A percentile compares a stretch with the other conserved stretches of the same genome.
phyloP scores from a whole-genome alignment of 306 rosid genomes.

The Corylus americana region DNA sequence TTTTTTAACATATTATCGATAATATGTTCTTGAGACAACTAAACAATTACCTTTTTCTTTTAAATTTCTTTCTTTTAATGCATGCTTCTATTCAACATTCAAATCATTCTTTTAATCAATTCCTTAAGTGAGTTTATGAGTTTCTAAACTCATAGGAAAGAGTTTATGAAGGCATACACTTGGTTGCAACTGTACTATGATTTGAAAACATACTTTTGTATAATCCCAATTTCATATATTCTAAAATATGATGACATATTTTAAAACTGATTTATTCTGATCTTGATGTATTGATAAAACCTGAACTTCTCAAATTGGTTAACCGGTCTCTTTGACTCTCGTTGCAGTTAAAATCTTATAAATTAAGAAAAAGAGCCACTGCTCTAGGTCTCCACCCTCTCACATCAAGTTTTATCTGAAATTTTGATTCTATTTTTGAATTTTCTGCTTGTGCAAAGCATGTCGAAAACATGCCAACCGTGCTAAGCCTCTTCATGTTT shows the following conservation, averaged over 20 bases:
- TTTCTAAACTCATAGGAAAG: background rate
- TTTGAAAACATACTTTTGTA: background rate
- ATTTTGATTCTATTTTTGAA: background rate
- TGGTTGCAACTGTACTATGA: background rate
- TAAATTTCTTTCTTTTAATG: background rate
- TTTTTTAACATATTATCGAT: background rate
- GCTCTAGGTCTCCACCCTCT: background rate
- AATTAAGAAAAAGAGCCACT: background rate
- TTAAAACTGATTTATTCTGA: background rate
- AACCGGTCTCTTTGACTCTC: background rate
- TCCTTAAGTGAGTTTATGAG: background rate
- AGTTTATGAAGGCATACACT: background rate
- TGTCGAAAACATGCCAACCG: background rate
- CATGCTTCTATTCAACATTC: background rate
- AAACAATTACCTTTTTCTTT: background rate
- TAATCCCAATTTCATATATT: background rate
- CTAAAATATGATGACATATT: background rate
- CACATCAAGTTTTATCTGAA: background rate
- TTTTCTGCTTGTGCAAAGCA: background rate
- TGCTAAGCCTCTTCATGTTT: background rate
- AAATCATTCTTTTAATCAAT: background rate
- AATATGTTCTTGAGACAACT: background rate
- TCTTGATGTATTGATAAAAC: background rate
- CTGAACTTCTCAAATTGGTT: background rate
- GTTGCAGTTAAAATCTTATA: background rate